phyloP scores from a whole-genome alignment of 306 rosid species.

The Aeschynomene evenia region DNA sequence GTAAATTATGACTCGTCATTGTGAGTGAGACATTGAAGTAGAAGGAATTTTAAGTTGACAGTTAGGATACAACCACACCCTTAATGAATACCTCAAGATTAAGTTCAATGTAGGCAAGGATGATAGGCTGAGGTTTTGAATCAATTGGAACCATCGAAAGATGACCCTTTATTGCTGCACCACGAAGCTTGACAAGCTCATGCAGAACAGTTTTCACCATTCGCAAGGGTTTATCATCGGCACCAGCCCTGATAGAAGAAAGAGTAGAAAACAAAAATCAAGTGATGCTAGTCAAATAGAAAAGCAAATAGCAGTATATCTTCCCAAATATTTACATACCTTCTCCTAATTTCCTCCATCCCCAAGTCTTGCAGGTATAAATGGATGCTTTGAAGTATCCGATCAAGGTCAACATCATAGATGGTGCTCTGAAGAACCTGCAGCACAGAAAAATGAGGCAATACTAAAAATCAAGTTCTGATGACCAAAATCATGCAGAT shows the following conservation, averaged over 20 bases:
- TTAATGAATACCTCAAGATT: slow-evolving; percentile 78
- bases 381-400: slow-evolving; percentile 98
- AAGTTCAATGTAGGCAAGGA: slow-evolving; percentile 97
- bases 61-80: too few species aligned
- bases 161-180: slow-evolving; percentile 97
- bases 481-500: too few species aligned
- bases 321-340: slow-evolving; percentile 48
- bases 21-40: too few species aligned
- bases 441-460: slow-evolving; percentile 6
- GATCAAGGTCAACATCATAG: slow-evolving; percentile 90
- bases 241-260: slow-evolving; percentile 77
- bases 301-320: not conserved
- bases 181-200: slow-evolving; percentile 99
- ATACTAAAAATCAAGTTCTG: too few species aligned
- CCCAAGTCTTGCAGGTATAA: slow-evolving; percentile 94
- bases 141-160: slow-evolving; percentile 99
- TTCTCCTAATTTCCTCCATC: slow-evolving; percentile 99
- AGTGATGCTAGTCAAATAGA: not conserved
- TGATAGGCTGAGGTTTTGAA: slow-evolving; percentile 94
- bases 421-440: slow-evolving; percentile 99
- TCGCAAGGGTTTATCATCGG: slow-evolving; percentile 96
- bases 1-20: too few species aligned
- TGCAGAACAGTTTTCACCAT: slow-evolving; percentile 99
- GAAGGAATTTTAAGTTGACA: too few species aligned
- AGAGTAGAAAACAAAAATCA: slow-evolving; percentile 21